phyloP scores from a whole-genome alignment of 2,329 filamentous ascomycete species.

The Cladosporium colombiae region DNA sequence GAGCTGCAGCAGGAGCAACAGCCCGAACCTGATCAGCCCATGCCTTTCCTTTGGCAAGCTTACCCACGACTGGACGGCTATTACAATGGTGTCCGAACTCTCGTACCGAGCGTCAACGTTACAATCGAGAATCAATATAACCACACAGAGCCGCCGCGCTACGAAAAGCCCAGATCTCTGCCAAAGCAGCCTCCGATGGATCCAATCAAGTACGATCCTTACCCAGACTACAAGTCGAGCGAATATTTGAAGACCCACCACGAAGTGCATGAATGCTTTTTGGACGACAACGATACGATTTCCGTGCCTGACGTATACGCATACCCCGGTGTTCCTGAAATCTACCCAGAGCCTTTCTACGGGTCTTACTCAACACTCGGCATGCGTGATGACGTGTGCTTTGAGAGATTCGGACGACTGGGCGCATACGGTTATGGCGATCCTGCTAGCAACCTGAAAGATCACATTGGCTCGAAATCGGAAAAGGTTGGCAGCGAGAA shows the following conservation, averaged over 20 bases:
- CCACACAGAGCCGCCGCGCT: conserved; percentile 38
- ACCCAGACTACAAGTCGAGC: conserved; percentile 45
- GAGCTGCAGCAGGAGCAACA: conserved; percentile 27
- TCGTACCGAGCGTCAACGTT: conserved; percentile 46
- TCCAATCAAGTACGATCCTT: conserved; percentile 47
- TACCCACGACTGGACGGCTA: conserved; percentile 48
- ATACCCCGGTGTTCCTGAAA: conserved; percentile 57
- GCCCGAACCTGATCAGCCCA: conserved; percentile 35
- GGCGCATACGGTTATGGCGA: conserved; percentile 55
- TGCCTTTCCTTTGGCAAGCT: conserved; percentile 48
- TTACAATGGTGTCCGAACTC: conserved; percentile 51
- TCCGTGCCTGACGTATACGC: conserved; percentile 64
- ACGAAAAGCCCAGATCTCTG: conserved; percentile 35
- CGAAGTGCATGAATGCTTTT: conserved; percentile 61
- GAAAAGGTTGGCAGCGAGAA: conserved; percentile 48
- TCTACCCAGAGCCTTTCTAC: conserved; percentile 50
- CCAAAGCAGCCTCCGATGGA: conserved; percentile 37
- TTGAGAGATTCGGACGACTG: conserved; percentile 52
- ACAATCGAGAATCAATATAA: conserved; percentile 49
- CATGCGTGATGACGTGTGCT: conserved; percentile 51
- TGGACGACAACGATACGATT: conserved; percentile 61
- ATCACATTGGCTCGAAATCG: conserved; percentile 50
- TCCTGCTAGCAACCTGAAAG: conserved; percentile 46
- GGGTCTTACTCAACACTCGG: conserved; percentile 52
- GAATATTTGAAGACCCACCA: conserved; percentile 52